Evolutionary conservation across 2,329 filamentous ascomycete species (phyloP).

Genomic region (Pestalotiopsis sp.): DNA sequence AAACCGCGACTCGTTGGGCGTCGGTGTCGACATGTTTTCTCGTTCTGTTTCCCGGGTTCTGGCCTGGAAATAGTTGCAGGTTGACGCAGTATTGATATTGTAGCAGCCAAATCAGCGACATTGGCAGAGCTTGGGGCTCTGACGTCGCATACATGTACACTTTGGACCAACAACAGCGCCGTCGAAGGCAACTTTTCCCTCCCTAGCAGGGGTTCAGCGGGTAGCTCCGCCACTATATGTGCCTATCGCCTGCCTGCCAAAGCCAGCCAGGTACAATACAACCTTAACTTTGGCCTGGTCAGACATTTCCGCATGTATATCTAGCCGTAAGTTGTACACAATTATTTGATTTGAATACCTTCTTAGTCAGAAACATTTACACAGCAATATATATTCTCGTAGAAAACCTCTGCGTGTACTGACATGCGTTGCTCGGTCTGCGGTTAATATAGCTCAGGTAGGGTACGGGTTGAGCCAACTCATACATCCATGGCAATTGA

Average conservation of each 20-base stretch:
- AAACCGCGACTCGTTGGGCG: conserved; percentile 58
- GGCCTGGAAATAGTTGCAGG: not conserved
- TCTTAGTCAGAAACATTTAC: no score
- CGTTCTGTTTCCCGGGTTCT: not conserved
- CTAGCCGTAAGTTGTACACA: no score
- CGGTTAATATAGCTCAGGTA: no score
- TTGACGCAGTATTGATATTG: no score
- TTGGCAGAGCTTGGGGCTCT: not conserved
- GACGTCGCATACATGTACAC: conserved; percentile 2
- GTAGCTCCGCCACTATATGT: not conserved
- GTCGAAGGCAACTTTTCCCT: not conserved
- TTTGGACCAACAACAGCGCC: not conserved
- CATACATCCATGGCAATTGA: no score
- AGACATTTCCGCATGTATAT: no score
- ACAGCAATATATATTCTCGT: no score
- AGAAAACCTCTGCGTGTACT: no score
- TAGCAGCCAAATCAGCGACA: not conserved
- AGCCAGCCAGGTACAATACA: not conserved
- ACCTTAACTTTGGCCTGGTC: no score
- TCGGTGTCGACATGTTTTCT: conserved; percentile 23
- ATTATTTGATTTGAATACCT: no score
- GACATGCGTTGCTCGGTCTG: no score
- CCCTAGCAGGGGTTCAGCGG: not conserved
- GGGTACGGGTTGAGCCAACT: no score
- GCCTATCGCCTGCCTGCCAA: not conserved